Base-by-base conservation (phyloP, 2,329 filamentous ascomycete genomes). In the Capronia americana region DNA sequence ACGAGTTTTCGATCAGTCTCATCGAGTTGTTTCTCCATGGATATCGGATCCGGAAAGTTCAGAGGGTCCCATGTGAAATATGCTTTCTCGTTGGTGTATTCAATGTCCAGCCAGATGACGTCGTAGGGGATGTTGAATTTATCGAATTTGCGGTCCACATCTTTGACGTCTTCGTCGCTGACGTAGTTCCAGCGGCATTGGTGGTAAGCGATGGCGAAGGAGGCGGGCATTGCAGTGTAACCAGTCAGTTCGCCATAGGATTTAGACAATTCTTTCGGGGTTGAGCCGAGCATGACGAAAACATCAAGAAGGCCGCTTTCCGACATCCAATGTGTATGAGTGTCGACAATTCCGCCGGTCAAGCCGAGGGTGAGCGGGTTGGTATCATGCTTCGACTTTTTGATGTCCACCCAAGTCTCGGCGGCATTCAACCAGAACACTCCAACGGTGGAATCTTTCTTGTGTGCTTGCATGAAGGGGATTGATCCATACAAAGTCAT, bases 181-280 rank as follows among this genome's bases (percentile, higher is more conserved):
- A 97, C 90, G 77, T 99, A 99, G 81, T 99, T 99, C 95, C 95
- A 99, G 73, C 95, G 91, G 78, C 95, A 98, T 78, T 99, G 95
- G 76, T 99, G 95, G 79, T 98, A 97, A 12, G 88, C 95, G 71
- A 99, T 88, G 1, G 94, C 86, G 74, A 97, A 97, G 70, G 95
- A 90, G 74, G 97, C 93, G 1, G 95, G 95, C 79, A 99, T 87
- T 67, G 93, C 90, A 32, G 93, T 95, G 74, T 89, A 94, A 28
- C 95, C 95, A 8, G 95, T 99, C 54, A 99, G 87, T 77, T 97
- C 92, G 69, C 90, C 89, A 77, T 97, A 99, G 32, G 86, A 88
- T 73, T 89, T 90, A 70, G 90, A 90, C 50, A 99, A 84, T 71
- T 96, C 92, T 71, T 90, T 86, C 3, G 95, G 92, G 3, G 89